Evolutionary conservation across 495 filamentous ascomycete species (phyloP).

Genomic region (Penicillium cinerascens): DNA sequence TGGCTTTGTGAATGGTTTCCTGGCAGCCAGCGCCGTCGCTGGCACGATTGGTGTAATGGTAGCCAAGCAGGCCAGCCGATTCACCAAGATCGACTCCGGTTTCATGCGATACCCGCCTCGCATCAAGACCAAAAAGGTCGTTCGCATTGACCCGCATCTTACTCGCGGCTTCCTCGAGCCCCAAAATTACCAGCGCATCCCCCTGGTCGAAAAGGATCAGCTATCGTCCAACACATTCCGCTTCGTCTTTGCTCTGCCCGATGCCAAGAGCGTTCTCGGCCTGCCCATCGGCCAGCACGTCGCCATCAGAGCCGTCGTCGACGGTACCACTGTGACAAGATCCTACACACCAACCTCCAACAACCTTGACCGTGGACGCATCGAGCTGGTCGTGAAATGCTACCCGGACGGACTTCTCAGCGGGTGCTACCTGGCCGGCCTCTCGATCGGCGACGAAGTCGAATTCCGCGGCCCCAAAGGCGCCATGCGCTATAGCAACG

Average conservation of each 20-base stretch:
- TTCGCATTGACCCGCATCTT: conserved; percentile 32
- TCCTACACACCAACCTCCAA: conserved; percentile 54
- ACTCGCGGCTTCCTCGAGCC: conserved; percentile 42
- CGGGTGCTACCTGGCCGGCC: conserved; percentile 41
- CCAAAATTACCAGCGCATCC: conserved; percentile 42
- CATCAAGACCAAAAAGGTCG: conserved; percentile 26
- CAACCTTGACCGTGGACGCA: conserved; percentile 43
- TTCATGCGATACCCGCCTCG: conserved; percentile 41
- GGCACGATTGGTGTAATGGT: conserved; percentile 20
- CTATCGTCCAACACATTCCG: conserved; percentile 47
- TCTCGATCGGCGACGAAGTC: conserved; percentile 41
- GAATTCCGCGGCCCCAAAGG: conserved; percentile 50
- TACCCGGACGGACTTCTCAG: conserved; percentile 49
- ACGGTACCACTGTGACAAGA: conserved; percentile 40
- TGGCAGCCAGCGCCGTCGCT: conserved; percentile 28
- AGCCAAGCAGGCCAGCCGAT: conserved; percentile 20
- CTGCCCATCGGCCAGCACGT: conserved; percentile 54
- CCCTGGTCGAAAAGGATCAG: conserved; percentile 39
- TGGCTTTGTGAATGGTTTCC: conserved; percentile 34
- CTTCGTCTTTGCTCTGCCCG: conserved; percentile 48
- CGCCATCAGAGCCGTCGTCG: conserved; percentile 43
- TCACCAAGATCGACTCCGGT: conserved; percentile 31
- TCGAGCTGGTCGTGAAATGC: conserved; percentile 48
- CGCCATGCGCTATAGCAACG: conserved; percentile 39
- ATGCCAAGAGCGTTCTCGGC: conserved; percentile 36